phyloP scores from a whole-genome alignment of 106 monocot genomes.

The Chionographis japonica region DNA sequence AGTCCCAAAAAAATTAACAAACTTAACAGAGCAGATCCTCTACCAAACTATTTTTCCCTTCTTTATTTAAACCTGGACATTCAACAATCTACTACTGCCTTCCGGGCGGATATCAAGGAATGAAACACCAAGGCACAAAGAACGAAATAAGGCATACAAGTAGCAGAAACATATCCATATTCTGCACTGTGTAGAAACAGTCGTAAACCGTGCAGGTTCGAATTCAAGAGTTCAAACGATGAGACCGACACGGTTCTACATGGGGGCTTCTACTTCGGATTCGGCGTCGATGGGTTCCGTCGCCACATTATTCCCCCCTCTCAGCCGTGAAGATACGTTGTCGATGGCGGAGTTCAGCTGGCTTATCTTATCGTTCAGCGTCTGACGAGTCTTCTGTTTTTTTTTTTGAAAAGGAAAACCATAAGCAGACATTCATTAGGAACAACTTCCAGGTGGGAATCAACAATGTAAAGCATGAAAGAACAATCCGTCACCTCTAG shows the following conservation, averaged over 20 bases:
- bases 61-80: no score
- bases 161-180: no score
- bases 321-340: constrained; percentile 74
- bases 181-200: no score
- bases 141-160: no score
- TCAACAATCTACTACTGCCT: no score
- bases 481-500: constrained; percentile 50
- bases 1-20: no score
- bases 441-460: neutral
- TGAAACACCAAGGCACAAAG: no score
- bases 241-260: constrained; percentile 1
- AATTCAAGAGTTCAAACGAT: no score
- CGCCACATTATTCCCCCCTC: constrained; percentile 48
- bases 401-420: neutral
- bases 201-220: no score
- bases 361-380: constrained; percentile 68
- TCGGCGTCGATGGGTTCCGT: constrained; percentile 39
- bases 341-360: constrained; percentile 90
- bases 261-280: constrained; percentile 40
- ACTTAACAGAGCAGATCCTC: no score
- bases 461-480: neutral
- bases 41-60: no score
- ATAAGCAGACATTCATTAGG: neutral
- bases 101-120: no score
- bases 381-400: constrained; percentile 82